Base-by-base conservation (phyloP, 2,329 filamentous ascomycete genomes). In the Ophiostoma montium region DNA sequence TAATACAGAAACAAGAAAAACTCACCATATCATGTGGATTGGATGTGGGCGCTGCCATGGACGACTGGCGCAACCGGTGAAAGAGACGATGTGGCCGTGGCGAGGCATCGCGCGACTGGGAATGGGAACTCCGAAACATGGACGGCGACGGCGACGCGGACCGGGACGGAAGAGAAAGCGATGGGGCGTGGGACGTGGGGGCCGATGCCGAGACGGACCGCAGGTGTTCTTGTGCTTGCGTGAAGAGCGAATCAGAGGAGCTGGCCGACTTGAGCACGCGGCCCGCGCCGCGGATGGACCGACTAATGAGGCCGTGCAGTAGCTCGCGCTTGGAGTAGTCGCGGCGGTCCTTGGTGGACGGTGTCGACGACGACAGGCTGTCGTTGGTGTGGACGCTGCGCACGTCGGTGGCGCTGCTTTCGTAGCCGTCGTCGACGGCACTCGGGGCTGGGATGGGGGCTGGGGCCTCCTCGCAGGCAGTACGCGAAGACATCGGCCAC, bases 291-390 rank as follows among this genome's bases (percentile, higher is more conserved):
- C 55, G 52, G 48, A 56, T 21, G 36, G 54, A 58, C 18, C 58
- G 57, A 43, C 50, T 55, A 53, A 58, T 50, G 30, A 63, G 53
- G 27, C 54, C 60, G 35, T 61, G 57, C 36, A 64, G 54, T 45
- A 62, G 39, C 8, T 60, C 59, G 48, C 59, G 55, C 49, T 56
- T 61, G 12, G 60, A 43, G 6, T 18, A 59, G 23, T 55, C 53
- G 8, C 52, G 35, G n/a, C 49, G 47, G 13, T 44, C 41, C 7
- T 19, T 21, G 3, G 41, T 33, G 1, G 46, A 36, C 5, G 45
- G 35, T 16, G 46, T 16, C 33, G 47, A 39, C 11, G 41, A 32
- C 36, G 19, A 19, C 12, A 23, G 33, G 30, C 27, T 16, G 47
- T 15, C 30, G 44, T 30, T 39, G 48, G 27, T 16, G 48, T 18